Evolutionary conservation across 2,329 filamentous ascomycete genomes (phyloP).

Genomic region (Aspergillus pseudonomiae): DNA sequence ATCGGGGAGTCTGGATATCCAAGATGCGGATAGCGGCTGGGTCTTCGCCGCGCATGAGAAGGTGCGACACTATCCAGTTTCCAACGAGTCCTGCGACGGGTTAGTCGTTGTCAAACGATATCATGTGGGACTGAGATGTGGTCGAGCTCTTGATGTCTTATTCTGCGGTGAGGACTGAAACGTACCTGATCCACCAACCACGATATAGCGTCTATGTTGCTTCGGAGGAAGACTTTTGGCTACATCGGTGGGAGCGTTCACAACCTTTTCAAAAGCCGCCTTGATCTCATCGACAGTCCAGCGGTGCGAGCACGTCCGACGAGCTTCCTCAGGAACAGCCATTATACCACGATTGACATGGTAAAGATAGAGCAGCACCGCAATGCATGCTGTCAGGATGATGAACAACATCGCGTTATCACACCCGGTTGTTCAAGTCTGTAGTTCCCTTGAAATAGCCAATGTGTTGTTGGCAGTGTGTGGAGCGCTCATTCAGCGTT

Average conservation of each 20-base stretch:
- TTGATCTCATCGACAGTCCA: slow-evolving; percentile 41
- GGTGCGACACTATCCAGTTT: slow-evolving; percentile 57
- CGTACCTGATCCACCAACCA: slow-evolving; percentile 44
- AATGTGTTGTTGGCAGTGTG: background rate
- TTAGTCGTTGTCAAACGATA: slow-evolving; percentile 12
- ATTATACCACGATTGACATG: slow-evolving; percentile 35
- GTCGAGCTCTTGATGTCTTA: background rate
- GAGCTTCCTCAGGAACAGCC: slow-evolving; percentile 30
- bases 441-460: background rate
- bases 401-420: slow-evolving; percentile 13
- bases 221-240: slow-evolving; percentile 39
- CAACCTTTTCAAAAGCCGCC: slow-evolving; percentile 33
- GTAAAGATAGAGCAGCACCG: slow-evolving; percentile 30
- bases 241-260: slow-evolving; percentile 35
- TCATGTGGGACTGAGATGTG: background rate
- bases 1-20: slow-evolving; percentile 52
- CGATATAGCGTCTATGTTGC: slow-evolving; percentile 41
- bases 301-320: slow-evolving; percentile 28
- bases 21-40: slow-evolving; percentile 57
- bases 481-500: background rate
- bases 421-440: background rate
- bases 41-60: slow-evolving; percentile 56
- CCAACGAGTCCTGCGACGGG: slow-evolving; percentile 55
- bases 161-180: slow-evolving; percentile 1
- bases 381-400: slow-evolving; percentile 17